Conservation (phyloP, 208 protist species). For the Wallacemonas sp. region DNA sequence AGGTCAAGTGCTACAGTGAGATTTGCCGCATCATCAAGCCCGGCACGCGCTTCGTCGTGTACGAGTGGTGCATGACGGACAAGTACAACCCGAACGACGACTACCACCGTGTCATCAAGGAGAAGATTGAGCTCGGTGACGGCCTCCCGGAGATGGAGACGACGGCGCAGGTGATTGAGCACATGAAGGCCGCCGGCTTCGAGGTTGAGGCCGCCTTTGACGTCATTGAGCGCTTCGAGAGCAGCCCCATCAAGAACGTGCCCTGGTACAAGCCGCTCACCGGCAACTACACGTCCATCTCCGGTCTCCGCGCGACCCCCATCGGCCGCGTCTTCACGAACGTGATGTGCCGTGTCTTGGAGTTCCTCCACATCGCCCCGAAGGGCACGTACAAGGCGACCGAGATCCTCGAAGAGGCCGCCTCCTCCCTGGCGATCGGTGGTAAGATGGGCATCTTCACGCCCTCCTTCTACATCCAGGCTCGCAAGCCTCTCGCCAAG, state of each 20-base stretch:
- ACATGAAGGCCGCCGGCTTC: constrained; percentile 92
- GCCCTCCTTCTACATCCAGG: constrained; percentile 88
- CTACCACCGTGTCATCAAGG: constrained; percentile 86
- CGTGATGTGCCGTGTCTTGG: constrained; percentile 75
- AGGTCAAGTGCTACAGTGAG: constrained; percentile 91
- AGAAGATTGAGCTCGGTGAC: constrained; percentile 95
- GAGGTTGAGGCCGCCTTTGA: constrained; percentile 85
- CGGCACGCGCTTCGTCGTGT: constrained; percentile 91
- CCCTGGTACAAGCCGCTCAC: constrained; percentile 91
- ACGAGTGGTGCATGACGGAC: constrained; percentile 96
- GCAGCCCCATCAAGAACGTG: constrained; percentile 70
- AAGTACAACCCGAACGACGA: constrained; percentile 92
- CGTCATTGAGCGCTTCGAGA: constrained; percentile 50
- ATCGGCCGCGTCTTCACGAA: constrained; percentile 81
- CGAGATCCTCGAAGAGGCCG: constrained; percentile 90
- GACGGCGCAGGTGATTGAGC: constrained; percentile 61
- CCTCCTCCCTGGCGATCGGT: constrained; percentile 84
- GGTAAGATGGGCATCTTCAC: constrained; percentile 93
- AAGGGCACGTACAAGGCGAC: constrained; percentile 78
- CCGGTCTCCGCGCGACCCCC: constrained; percentile 75
- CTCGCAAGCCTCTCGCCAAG: constrained; percentile 73
- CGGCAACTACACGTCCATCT: constrained; percentile 65
- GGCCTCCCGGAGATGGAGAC: constrained; percentile 92
- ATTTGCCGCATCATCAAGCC: constrained; percentile 95
- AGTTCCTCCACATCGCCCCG: constrained; percentile 69